Conservation (phyloP, 768 basidiomycete genomes). For the Psilocybe azurescens region DNA sequence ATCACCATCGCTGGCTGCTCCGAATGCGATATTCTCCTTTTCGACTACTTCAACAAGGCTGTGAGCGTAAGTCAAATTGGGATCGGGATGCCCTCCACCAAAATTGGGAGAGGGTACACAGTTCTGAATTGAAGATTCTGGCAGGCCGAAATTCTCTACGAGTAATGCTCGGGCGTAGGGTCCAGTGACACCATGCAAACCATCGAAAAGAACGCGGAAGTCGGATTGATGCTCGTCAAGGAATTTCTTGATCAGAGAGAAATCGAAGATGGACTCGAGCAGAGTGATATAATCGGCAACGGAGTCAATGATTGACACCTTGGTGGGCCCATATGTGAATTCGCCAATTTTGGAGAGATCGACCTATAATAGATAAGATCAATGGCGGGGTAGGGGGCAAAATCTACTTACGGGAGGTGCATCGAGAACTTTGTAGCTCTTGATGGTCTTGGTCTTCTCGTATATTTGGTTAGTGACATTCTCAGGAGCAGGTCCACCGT, state of each 20-base stretch:
- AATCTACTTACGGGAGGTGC: constrained; percentile 63
- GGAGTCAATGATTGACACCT: constrained; percentile 93
- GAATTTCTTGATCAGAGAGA: constrained; percentile 90
- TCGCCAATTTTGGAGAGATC: constrained; percentile 86
- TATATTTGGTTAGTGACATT: constrained; percentile 95
- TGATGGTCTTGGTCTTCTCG: constrained; percentile 87
- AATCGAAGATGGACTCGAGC: constrained; percentile 92
- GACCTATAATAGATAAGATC: constrained; percentile 49
- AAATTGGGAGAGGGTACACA: constrained; percentile 93
- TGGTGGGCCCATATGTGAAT: constrained; percentile 78
- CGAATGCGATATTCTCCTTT: constrained; percentile 83
- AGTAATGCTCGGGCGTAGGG: constrained; percentile 94
- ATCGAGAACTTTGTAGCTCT: constrained; percentile 84
- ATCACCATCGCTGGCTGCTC: constrained; percentile 97
- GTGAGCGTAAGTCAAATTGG: constrained; percentile 97
- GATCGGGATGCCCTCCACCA: constrained; percentile 97
- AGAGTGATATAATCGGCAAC: constrained; percentile 87
- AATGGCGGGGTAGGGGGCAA: constrained; percentile 7
- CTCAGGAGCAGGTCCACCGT: constrained; percentile 98
- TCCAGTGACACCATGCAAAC: constrained; percentile 95
- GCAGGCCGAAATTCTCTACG: constrained; percentile 80
- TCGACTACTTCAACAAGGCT: constrained; percentile 93
- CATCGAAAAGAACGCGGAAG: constrained; percentile 93
- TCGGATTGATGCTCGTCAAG: constrained; percentile 68
- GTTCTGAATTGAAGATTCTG: constrained; percentile 85